Base-by-base conservation (phyloP, 2,329 filamentous ascomycete genomes). In the Microcyclosporella mali region DNA sequence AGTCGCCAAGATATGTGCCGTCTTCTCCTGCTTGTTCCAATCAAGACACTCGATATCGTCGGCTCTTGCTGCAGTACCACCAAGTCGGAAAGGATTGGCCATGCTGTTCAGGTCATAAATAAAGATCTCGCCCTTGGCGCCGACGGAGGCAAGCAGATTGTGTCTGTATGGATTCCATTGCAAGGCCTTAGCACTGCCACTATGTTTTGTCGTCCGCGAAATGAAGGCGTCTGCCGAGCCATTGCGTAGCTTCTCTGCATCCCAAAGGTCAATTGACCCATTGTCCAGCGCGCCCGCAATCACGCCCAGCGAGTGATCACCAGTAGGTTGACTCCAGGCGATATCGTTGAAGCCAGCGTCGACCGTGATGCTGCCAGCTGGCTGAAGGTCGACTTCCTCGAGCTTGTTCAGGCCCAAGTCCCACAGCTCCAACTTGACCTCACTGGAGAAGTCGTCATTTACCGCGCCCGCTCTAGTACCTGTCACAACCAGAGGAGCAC, bases 321-420 rank as follows among this genome's bases (percentile, higher is more conserved):
- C 82, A 56, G 82, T 85, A 36, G 86, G 81, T 53, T 85, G 81
- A 43, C 88, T 84, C 92, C 92, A 98, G 47, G 90, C 88, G 64
- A 98, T 85, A 63, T 97, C 92, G 66, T 95, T 92, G 68, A 98
- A 98, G 60, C 92, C 92, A 46, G 90, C 88, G 60, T 97, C 92
- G 37, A 87, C 88, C 65, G 75, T 81, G 61, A 97, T 81, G 67
- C 82, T 90, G 50, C 81, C 85, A 60, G 88, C 72, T 48, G 92
- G 88, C 66, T 89, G 83, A 43, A 95, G 80, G 71, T 97, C 92
- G 41, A 87, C 74, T 42, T 81, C 82, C 60, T 85, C 81, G 50
- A 79, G 70, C 66, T 81, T 81, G 66, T 94, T 87, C 54, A 97
- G 75, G 61, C 80, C 82, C 55, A 98, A 74, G 68, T 97, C 88